A percentile compares a stretch with the other conserved stretches of the same genome.
Conservation (phyloP, 1,284 basidiomycete genomes). For the Clitocybe nebularis region DNA sequence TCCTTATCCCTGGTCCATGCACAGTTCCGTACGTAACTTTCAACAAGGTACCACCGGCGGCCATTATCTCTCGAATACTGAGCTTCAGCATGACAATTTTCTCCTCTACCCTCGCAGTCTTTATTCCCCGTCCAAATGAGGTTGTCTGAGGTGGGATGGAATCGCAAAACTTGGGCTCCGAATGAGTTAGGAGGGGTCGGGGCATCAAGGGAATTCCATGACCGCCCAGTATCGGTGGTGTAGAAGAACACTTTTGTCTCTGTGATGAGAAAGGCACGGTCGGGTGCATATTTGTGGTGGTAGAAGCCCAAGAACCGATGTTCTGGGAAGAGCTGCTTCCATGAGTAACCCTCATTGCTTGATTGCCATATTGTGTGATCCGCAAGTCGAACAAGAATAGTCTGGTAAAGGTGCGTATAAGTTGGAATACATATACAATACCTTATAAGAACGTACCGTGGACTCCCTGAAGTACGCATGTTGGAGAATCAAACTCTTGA, state of each 20-base stretch:
- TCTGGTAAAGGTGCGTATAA: conserved; percentile 39
- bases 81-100: conserved; percentile 69
- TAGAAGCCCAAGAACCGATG: conserved; percentile 80
- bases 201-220: conserved; percentile 62
- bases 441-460: conserved; percentile 39
- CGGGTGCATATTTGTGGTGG: conserved; percentile 75
- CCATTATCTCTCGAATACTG: conserved; percentile 80
- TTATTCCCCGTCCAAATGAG: conserved; percentile 87
- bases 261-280: conserved; percentile 91
- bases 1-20: conserved; percentile 86
- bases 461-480: conserved; percentile 84
- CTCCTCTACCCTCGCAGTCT: conserved; percentile 50
- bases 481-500: conserved; percentile 68
- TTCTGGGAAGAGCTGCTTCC: conserved; percentile 63
- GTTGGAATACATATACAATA: neutral
- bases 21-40: conserved; percentile 87
- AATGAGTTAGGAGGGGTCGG: conserved; percentile 80
- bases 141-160: conserved; percentile 86
- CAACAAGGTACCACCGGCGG: conserved; percentile 71
- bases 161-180: conserved; percentile 74
- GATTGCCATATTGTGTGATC: conserved; percentile 90
- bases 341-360: conserved; percentile 90
- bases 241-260: conserved; percentile 62
- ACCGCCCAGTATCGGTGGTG: conserved; percentile 79
- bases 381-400: conserved; percentile 77